A percentile compares a stretch with the other conserved stretches of the same genome.
Conservation (phyloP, 352 stramenopile genomes). For the Phytopythium mirpurense region DNA sequence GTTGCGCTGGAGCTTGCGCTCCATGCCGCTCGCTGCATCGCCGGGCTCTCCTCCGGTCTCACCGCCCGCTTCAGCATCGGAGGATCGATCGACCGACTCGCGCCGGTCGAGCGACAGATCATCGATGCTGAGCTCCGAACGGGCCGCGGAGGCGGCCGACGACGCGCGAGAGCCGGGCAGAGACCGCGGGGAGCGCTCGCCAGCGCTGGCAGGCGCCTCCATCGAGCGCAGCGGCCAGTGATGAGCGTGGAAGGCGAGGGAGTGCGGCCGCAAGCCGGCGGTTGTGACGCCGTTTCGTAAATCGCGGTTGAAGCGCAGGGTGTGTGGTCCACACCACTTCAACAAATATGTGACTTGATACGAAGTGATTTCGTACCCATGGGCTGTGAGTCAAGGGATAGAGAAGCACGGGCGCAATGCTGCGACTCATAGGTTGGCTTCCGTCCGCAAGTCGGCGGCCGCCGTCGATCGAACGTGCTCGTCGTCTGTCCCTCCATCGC, state of each 20-base stretch:
- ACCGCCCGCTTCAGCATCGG: not conserved
- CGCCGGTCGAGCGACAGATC: constrained; percentile 27
- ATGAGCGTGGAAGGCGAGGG: not conserved
- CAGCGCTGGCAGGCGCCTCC: not conserved
- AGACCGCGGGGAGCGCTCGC: not conserved
- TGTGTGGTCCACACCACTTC: not conserved
- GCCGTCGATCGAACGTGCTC: no score
- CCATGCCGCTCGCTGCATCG: constrained; percentile 20
- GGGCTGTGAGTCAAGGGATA: no score
- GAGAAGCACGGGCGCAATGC: no score
- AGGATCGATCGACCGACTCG: not conserved
- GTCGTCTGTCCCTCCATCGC: no score
- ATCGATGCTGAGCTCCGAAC: constrained; percentile 37
- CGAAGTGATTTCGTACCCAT: no score
- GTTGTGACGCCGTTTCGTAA: constrained; percentile 2
- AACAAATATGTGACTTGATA: not conserved
- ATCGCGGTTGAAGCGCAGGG: not conserved
- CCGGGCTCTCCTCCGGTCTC: not conserved
- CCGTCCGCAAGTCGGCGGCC: no score
- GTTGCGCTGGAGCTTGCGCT: constrained; percentile 45
- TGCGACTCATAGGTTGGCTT: no score
- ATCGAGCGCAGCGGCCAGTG: not conserved
- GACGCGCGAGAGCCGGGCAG: not conserved
- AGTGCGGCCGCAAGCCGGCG: not conserved
- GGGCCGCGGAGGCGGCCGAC: not conserved